Percentiles rank a stretch among this genome's conserved stretches.
These are phyloP conservation scores for Isatis lusitanica DNA, from an alignment of 441 rosid species.

Conservation along the genomic window DNA sequence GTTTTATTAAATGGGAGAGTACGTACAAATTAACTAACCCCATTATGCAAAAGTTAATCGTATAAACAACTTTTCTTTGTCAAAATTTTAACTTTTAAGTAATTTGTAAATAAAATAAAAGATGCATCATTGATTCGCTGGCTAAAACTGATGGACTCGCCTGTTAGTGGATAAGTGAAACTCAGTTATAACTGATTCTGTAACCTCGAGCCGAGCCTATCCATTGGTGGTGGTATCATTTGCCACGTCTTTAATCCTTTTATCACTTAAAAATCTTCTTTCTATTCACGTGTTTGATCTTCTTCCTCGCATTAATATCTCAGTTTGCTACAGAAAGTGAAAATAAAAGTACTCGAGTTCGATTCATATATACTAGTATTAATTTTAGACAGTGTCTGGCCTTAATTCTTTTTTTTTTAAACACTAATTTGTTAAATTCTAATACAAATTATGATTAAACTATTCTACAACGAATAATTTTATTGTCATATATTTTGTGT, in stretches of 20 bases:
- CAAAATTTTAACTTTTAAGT: not conserved
- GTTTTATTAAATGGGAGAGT: not conserved
- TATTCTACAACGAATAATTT: no score
- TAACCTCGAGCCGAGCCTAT: constrained; percentile 14
- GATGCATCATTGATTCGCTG: constrained; percentile 5
- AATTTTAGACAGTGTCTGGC: no score
- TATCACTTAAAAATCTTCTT: not conserved
- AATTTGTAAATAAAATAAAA: not conserved
- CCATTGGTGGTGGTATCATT: constrained; percentile 21
- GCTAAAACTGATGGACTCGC: constrained; percentile 13
- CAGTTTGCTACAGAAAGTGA: not conserved
- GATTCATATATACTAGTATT: no score
- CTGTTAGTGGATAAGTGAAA: constrained; percentile 10
- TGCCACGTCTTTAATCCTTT: constrained; percentile 16
- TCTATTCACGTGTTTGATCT: constrained; percentile 22
- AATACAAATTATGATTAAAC: no score
- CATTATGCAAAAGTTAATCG: not conserved
- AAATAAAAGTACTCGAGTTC: no score
- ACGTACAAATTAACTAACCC: constrained; percentile 11
- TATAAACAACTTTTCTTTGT: not conserved
- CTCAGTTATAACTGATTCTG: constrained; percentile 19
- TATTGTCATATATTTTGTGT: no score
- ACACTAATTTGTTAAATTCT: no score
- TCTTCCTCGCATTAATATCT: constrained; percentile 21
- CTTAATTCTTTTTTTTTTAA: no score